A percentile compares a stretch with the other conserved stretches of the same genome.
phyloP scores from a whole-genome alignment of 306 rosid species.

The Abrus pulchellus region DNA sequence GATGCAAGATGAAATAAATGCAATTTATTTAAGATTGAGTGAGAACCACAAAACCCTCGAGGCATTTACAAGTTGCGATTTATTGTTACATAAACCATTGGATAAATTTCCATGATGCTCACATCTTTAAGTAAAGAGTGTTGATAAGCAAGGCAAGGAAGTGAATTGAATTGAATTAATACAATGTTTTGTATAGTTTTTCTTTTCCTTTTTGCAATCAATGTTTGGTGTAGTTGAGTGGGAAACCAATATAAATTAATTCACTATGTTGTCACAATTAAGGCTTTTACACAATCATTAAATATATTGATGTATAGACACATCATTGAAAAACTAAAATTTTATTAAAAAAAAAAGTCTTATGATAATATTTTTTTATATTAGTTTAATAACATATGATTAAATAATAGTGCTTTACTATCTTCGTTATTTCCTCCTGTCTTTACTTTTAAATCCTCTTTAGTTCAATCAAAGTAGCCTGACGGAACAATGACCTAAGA shows the following conservation, averaged over 20 bases:
- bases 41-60: constrained; percentile 17
- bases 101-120: not conserved
- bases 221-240: not conserved
- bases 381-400: not conserved
- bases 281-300: not conserved
- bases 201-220: too few species aligned
- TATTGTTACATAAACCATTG: not conserved
- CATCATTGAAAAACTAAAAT: not conserved
- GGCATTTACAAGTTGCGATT: not conserved
- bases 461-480: not conserved
- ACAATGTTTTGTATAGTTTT: not conserved
- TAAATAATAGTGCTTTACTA: not conserved
- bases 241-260: not conserved
- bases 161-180: not conserved
- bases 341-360: too few species aligned
- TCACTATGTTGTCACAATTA: not conserved
- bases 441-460: not conserved
- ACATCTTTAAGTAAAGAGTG: not conserved
- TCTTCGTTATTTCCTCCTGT: not conserved
- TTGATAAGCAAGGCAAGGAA: too few species aligned
- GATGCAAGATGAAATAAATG: constrained; percentile 5
- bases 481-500: not conserved
- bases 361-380: too few species aligned
- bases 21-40: not conserved
- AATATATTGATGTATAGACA: not conserved